These are phyloP conservation scores for Ligustrum vulgare DNA, from an alignment of 257 asterid genomes.

Conservation along the genomic window DNA sequence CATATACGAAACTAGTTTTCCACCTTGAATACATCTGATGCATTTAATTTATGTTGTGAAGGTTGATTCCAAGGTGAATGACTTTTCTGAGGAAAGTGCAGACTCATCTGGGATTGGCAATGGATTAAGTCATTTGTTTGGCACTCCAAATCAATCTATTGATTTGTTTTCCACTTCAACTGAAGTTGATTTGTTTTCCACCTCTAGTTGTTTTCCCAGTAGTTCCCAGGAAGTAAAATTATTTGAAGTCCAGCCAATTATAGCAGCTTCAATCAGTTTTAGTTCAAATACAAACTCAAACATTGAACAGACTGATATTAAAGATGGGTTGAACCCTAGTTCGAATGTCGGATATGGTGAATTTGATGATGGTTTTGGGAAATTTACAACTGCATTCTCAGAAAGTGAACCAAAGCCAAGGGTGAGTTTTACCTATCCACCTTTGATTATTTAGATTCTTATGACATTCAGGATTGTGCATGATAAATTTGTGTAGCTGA, in stretches of 20 bases:
- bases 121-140: constrained; percentile 38
- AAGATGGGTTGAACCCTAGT: constrained; percentile 25
- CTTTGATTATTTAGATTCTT: constrained; percentile 3
- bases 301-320: constrained; percentile 31
- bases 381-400: constrained; percentile 53
- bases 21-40: constrained; percentile 32
- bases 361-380: constrained; percentile 65
- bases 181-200: constrained; percentile 41
- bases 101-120: constrained; percentile 31
- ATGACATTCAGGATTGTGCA: background rate
- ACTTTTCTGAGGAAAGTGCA: constrained; percentile 36
- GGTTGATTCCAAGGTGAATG: constrained; percentile 41
- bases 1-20: constrained; percentile 18
- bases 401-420: constrained; percentile 41
- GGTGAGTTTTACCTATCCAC: constrained; percentile 35
- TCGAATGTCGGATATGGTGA: constrained; percentile 37
- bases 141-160: constrained; percentile 36
- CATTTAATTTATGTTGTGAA: constrained; percentile 31
- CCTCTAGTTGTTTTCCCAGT: constrained; percentile 37
- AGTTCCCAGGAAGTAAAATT: constrained; percentile 35
- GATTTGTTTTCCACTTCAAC: constrained; percentile 33
- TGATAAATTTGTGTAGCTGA: constrained; percentile 19
- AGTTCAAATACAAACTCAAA: constrained; percentile 27
- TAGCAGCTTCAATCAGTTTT: constrained; percentile 31
- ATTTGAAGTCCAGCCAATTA: constrained; percentile 34